Evolutionary conservation across 1,284 basidiomycete species (phyloP).

Genomic region (Ustilago tritici): DNA sequence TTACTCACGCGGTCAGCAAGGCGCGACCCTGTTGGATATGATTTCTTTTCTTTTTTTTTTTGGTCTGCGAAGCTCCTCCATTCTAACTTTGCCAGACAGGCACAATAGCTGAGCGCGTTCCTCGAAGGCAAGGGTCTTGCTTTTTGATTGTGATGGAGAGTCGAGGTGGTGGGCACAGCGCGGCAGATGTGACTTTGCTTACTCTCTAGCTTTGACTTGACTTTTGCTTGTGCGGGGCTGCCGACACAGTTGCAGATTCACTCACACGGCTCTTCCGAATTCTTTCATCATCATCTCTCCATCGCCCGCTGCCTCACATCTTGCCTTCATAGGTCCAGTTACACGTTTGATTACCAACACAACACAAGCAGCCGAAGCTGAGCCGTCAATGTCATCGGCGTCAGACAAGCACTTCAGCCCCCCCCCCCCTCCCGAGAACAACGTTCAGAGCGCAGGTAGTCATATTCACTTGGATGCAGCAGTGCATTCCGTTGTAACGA

Average conservation of each 20-base stretch:
- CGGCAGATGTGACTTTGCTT: background rate
- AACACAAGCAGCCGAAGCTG: too few relatives aligned
- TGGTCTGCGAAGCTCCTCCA: background rate
- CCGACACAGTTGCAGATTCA: background rate
- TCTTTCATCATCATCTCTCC: background rate
- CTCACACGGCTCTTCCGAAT: background rate
- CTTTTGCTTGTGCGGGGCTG: constrained; percentile 9
- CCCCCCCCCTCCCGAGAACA: background rate
- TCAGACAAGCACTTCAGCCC: too few relatives aligned
- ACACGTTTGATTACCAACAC: background rate
- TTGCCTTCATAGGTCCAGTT: background rate
- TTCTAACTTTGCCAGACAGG: too few relatives aligned
- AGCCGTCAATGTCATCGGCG: too few relatives aligned
- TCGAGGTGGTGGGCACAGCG: background rate
- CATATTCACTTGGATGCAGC: background rate
- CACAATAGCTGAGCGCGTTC: background rate
- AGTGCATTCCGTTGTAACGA: background rate
- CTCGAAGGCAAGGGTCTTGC: constrained; percentile 4
- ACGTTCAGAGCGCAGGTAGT: background rate
- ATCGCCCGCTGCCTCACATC: constrained; percentile 2
- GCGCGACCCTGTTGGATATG: constrained; percentile 9
- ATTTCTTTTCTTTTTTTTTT: background rate
- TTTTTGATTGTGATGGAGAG: background rate
- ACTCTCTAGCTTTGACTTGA: too few relatives aligned
- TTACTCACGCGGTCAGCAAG: background rate